These are phyloP conservation scores for Acorus calamus DNA, from an alignment of 106 monocot genomes.

Conservation along the genomic window DNA sequence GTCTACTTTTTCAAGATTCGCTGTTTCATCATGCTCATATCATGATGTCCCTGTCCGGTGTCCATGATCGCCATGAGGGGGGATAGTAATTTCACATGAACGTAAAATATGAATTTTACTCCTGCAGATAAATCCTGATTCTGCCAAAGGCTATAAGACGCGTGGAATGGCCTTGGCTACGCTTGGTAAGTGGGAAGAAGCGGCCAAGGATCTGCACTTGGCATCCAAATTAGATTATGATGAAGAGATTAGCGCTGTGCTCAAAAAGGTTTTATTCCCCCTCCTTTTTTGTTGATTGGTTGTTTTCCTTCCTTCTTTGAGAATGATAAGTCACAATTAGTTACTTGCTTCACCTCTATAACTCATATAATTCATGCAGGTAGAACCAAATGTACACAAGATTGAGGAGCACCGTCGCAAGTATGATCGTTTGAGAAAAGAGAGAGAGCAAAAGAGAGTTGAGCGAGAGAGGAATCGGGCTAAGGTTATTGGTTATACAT, in stretches of 20 bases:
- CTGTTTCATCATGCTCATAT: too few relatives aligned
- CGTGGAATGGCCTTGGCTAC: slow-evolving; percentile 80
- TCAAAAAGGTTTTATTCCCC: slow-evolving; percentile 57
- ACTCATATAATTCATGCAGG: not conserved
- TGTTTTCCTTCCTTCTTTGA: not conserved
- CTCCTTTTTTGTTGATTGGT: not conserved
- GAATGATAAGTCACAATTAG: not conserved
- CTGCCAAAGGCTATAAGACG: slow-evolving; percentile 93
- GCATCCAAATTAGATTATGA: slow-evolving; percentile 94
- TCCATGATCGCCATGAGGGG: too few relatives aligned
- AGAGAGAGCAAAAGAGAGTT: slow-evolving; percentile 62
- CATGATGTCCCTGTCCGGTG: too few relatives aligned
- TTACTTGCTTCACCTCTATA: not conserved
- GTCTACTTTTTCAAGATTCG: too few relatives aligned
- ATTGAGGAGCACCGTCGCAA: slow-evolving; percentile 92
- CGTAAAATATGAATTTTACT: not conserved
- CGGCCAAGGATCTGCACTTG: slow-evolving; percentile 84
- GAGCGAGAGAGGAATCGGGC: slow-evolving; percentile 72
- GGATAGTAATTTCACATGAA: too few relatives aligned
- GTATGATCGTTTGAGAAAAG: slow-evolving; percentile 80
- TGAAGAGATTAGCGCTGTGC: slow-evolving; percentile 74
- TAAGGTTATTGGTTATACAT: slow-evolving; percentile 39
- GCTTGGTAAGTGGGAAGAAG: slow-evolving; percentile 85
- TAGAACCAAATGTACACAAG: slow-evolving; percentile 79
- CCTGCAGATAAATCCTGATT: slow-evolving; percentile 84